These are phyloP conservation scores for Stropharia rugosoannulata DNA, from an alignment of 768 basidiomycete genomes.

Conservation along the genomic window DNA sequence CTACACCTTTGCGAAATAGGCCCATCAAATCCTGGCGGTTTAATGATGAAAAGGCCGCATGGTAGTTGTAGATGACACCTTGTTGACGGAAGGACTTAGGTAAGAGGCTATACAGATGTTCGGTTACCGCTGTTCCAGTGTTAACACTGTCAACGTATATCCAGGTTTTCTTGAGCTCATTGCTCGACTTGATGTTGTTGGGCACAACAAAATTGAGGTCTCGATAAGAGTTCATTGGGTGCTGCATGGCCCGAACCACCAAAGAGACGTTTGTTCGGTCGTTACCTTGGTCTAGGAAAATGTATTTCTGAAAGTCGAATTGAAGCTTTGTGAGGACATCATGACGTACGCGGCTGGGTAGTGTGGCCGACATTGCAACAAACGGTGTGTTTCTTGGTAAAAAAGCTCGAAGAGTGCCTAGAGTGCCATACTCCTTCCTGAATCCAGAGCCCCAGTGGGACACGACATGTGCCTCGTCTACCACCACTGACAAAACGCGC, in stretches of 20 bases:
- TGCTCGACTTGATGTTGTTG: not conserved
- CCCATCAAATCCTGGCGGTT: constrained; percentile 23
- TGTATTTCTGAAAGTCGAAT: constrained; percentile 16
- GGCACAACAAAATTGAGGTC: constrained; percentile 34
- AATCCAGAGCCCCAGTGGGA: constrained; percentile 36
- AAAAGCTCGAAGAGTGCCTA: constrained; percentile 28
- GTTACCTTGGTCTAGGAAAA: constrained; percentile 27
- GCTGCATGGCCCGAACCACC: constrained; percentile 31
- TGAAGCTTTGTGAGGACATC: constrained; percentile 29
- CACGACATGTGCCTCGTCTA: constrained; percentile 36
- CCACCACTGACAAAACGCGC: constrained; percentile 23
- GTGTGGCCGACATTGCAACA: constrained; percentile 33
- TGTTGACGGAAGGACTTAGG: not conserved
- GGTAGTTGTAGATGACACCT: constrained; percentile 27
- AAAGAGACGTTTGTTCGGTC: constrained; percentile 32
- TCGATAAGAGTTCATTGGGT: constrained; percentile 27
- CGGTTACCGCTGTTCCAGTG: constrained; percentile 20
- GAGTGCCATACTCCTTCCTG: constrained; percentile 26
- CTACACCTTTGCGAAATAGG: constrained; percentile 19
- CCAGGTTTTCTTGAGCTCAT: constrained; percentile 25
- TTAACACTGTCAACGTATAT: constrained; percentile 29
- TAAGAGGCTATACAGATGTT: constrained; percentile 20
- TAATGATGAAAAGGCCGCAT: constrained; percentile 15
- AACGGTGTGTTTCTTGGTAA: constrained; percentile 27
- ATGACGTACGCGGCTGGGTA: constrained; percentile 21